Evolutionary conservation across 345 rosid species (phyloP).

Genomic region (Garcia nutans): DNA sequence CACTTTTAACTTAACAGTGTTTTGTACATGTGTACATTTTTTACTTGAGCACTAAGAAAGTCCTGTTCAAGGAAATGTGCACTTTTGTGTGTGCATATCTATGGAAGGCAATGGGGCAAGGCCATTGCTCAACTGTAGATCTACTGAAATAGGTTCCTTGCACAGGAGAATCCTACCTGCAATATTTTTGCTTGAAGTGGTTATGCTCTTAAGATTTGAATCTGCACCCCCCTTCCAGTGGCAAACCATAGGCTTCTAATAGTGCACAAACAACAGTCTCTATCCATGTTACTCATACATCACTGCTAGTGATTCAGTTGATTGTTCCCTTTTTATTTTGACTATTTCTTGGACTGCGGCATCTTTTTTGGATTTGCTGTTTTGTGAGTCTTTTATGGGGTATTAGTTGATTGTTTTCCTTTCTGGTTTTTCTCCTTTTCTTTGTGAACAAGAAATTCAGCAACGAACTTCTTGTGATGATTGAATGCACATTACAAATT

Average conservation of each 20-base stretch:
- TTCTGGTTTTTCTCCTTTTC: not conserved
- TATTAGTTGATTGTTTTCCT: not conserved
- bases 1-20: not conserved
- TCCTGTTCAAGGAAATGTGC: not conserved
- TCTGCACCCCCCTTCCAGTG: not conserved
- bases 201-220: not conserved
- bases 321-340: not conserved
- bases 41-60: not conserved
- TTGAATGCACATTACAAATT: not conserved
- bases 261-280: not conserved
- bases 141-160: not conserved
- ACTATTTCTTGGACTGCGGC: not conserved
- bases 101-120: not conserved
- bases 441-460: not conserved
- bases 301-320: not conserved
- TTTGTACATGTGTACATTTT: not conserved
- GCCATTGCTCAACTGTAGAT: too few relatives aligned
- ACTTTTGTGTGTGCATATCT: not conserved
- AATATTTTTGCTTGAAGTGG: not conserved
- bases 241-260: not conserved
- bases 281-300: not conserved
- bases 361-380: not conserved
- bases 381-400: not conserved
- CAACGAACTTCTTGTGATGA: not conserved
- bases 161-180: not conserved